Evolutionary conservation across 148 eudicot species (phyloP), one percentile per base, ranked within the genome.

Genomic region (Suaeda aralocaspica): DNA sequence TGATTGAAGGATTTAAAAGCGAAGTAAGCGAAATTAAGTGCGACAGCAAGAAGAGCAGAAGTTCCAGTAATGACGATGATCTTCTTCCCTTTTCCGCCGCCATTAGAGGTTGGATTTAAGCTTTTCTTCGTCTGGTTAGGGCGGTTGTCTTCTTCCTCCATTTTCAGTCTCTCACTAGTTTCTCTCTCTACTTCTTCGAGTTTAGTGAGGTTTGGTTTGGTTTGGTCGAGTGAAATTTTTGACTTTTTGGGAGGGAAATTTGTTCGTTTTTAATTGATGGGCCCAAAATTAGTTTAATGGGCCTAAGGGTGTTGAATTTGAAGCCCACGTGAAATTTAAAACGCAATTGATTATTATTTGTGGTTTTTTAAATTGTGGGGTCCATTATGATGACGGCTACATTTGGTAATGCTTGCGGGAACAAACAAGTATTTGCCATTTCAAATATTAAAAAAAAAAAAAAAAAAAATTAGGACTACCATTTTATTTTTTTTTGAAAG

Each of bases 61-160:
- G 88, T 81, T 34, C 99, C 97, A 66, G 91, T 82, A 62, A 94
- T n/a, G 57, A 88, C 92, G 59, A 94, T 44, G 2, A 91, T 78
- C 56, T 74, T 74, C 41, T 70, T 65, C 22, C n/a, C n/a, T n/a
- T 57, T 66, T 48, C 53, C 79, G 21, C 82, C 69, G 59, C 72
- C 24, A 31, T 67, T 36, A 14, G 29, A 51, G 11, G 26, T 30
- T 24, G 19, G 42, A 55, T 25, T 7, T 53, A 76, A 29, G 39
- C 42, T 65, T 76, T 72, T 71, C 64, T 61, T 63, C 22, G 67
- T 57, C 73, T 59, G 21, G 34, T 42, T 16, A 50, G 48, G 58
- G 74, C 60, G 45, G 28, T 36, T 62, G 60, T 71, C 66, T 1
- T 66, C 72, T 39, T 30, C 68, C 28, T 53, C 31, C 75, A 71